phyloP scores from a whole-genome alignment of 345 rosid species.

The Psidium friedrichsthalianum region DNA sequence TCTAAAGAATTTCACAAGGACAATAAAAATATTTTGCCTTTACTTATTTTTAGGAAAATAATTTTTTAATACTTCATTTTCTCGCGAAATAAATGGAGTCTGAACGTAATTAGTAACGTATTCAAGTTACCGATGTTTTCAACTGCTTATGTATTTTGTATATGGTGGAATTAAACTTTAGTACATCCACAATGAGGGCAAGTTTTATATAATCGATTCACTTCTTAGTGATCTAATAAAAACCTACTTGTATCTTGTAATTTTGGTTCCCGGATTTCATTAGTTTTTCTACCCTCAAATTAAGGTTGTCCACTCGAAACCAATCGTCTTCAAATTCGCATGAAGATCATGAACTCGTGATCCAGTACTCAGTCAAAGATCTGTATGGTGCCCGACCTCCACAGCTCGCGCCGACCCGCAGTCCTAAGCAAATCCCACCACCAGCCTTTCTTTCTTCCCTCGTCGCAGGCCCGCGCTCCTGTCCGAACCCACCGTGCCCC shows the following conservation, averaged over 20 bases:
- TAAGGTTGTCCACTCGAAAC: not conserved
- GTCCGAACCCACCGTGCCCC: not conserved
- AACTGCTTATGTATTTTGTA: too few relatives aligned
- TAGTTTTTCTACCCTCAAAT: not conserved
- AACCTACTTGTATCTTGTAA: not conserved
- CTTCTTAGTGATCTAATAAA: not conserved
- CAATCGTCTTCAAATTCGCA: not conserved
- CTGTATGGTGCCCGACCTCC: not conserved
- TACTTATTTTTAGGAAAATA: too few relatives aligned
- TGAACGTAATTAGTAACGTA: too few relatives aligned
- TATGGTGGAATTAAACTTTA: not conserved
- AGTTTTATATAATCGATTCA: not conserved
- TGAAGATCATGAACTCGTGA: not conserved
- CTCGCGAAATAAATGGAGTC: too few relatives aligned
- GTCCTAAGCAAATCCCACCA: not conserved
- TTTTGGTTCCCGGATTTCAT: not conserved
- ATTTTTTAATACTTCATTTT: too few relatives aligned
- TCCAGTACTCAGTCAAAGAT: not conserved
- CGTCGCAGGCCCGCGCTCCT: not conserved
- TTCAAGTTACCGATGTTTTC: too few relatives aligned
- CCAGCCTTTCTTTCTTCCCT: not conserved
- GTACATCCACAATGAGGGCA: rapidly evolving
- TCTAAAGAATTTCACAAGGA: too few relatives aligned
- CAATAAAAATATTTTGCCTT: too few relatives aligned
- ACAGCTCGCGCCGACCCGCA: not conserved